phyloP scores from a whole-genome alignment of 2,329 filamentous ascomycete species.

The Torrubiellomyces zombiae region DNA sequence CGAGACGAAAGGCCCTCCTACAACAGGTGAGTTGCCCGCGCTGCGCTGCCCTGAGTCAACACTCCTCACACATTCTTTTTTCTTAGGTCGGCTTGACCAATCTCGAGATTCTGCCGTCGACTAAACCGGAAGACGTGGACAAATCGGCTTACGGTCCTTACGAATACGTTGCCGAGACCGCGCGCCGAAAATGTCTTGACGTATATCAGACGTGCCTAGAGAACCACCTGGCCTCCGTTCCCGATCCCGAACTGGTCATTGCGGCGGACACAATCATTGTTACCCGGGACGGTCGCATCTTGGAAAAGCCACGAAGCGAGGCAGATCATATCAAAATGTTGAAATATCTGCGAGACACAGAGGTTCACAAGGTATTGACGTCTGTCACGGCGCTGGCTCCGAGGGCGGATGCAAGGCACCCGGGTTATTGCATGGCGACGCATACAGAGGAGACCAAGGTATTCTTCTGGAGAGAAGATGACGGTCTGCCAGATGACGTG shows the following conservation, averaged over 20 bases:
- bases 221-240: slow-evolving; percentile 24
- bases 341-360: slow-evolving; percentile 59
- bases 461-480: slow-evolving; percentile 53
- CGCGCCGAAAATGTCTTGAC: slow-evolving; percentile 63
- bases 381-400: slow-evolving; percentile 74
- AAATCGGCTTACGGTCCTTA: slow-evolving; percentile 60
- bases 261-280: slow-evolving; percentile 86
- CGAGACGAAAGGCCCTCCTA: slow-evolving; percentile 67
- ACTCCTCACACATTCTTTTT: slow-evolving; percentile 4
- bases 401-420: slow-evolving; percentile 60
- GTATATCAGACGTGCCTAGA: slow-evolving; percentile 40
- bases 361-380: slow-evolving; percentile 69
- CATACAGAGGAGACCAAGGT: slow-evolving; percentile 84
- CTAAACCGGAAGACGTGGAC: slow-evolving; percentile 68
- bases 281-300: slow-evolving; percentile 53
- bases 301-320: slow-evolving; percentile 81
- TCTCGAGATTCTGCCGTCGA: slow-evolving; percentile 72
- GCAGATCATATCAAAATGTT: slow-evolving; percentile 74
- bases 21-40: slow-evolving; percentile 34
- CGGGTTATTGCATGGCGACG: slow-evolving; percentile 69
- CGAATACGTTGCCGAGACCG: slow-evolving; percentile 84
- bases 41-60: background rate
- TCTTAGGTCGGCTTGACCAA: slow-evolving; percentile 59
- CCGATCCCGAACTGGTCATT: slow-evolving; percentile 70
- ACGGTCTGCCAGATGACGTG: slow-evolving; percentile 57